Evolutionary conservation across 2,329 filamentous ascomycete species (phyloP).

Genomic region (Colletotrichum liriopes): DNA sequence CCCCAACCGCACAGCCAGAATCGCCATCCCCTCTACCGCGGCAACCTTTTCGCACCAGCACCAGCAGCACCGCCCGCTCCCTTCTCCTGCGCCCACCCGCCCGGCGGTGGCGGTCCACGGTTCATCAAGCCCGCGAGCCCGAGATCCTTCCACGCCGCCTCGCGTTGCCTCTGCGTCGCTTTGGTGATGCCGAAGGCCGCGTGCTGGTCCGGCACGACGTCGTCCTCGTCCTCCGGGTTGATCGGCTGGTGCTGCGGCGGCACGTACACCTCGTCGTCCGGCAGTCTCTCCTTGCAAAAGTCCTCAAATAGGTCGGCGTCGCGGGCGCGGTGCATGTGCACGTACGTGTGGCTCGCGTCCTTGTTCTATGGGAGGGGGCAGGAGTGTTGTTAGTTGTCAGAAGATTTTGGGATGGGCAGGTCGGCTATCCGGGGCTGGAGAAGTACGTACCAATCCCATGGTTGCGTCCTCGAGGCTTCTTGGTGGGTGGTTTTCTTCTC

Average conservation of each 20-base stretch:
- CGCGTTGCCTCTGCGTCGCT: conserved; percentile 80
- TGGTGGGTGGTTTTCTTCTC: neutral
- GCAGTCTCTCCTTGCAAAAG: conserved; percentile 79
- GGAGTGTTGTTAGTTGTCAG: neutral
- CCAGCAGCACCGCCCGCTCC: conserved; percentile 45
- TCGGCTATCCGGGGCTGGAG: neutral
- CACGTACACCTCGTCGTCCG: conserved; percentile 88
- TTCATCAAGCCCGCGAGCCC: conserved; percentile 81
- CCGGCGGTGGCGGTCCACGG: conserved; percentile 64
- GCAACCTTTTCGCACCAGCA: conserved; percentile 40
- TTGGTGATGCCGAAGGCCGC: conserved; percentile 89
- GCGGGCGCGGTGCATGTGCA: conserved; percentile 81
- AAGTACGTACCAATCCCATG: conserved; percentile 27
- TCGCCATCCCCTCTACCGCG: conserved; percentile 3
- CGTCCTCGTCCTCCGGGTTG: conserved; percentile 91
- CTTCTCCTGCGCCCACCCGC: conserved; percentile 36
- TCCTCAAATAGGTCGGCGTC: conserved; percentile 85
- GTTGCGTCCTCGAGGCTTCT: neutral
- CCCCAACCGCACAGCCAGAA: neutral
- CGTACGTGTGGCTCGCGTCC: conserved; percentile 81
- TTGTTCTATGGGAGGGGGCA: conserved; percentile 68
- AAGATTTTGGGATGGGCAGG: neutral
- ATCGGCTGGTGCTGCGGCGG: conserved; percentile 84
- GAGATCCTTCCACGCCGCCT: conserved; percentile 85
- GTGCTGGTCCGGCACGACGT: conserved; percentile 90